These are phyloP conservation scores for Boehmeria nivea DNA, from an alignment of 306 rosid genomes.

Conservation along the genomic window DNA sequence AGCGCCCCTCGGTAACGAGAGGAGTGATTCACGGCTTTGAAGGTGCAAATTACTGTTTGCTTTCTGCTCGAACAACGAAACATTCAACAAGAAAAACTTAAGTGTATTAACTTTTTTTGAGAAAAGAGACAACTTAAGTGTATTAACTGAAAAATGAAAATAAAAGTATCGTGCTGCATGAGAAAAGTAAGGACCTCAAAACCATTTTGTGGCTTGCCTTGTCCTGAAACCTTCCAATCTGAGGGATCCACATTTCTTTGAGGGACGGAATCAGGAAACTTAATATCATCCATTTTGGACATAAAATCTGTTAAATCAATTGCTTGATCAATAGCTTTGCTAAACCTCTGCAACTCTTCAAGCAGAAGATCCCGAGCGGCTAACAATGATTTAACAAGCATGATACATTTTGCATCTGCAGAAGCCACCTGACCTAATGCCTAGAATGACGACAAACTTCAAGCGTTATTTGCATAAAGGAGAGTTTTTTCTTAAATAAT, in stretches of 20 bases:
- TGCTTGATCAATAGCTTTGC: constrained; percentile 50
- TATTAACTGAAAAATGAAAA: constrained; percentile 6
- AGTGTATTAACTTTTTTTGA: constrained; percentile 10
- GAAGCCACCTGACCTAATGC: constrained; percentile 34
- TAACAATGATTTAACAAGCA: constrained; percentile 58
- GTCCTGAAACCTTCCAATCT: constrained; percentile 42
- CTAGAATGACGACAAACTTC: constrained; percentile 36
- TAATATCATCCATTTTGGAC: constrained; percentile 50
- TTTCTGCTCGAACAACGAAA: constrained; percentile 33
- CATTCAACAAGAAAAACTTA: constrained; percentile 11
- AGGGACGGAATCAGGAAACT: constrained; percentile 32
- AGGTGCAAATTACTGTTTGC: constrained; percentile 31
- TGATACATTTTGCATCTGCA: constrained; percentile 35
- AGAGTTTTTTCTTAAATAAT: neutral
- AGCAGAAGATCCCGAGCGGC: constrained; percentile 65
- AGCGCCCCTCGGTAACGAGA: constrained; percentile 40
- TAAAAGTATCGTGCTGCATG: constrained; percentile 17
- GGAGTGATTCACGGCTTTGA: constrained; percentile 40
- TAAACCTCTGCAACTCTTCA: constrained; percentile 66
- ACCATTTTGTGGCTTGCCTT: constrained; percentile 67
- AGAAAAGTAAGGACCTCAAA: constrained; percentile 64
- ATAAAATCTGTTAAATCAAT: constrained; percentile 65
- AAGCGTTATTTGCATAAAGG: constrained; percentile 14
- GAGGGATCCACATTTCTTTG: too few relatives aligned
- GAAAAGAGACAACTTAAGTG: neutral